Base-by-base conservation (phyloP, 805 yeast genomes). In the Candida sithepensis region DNA sequence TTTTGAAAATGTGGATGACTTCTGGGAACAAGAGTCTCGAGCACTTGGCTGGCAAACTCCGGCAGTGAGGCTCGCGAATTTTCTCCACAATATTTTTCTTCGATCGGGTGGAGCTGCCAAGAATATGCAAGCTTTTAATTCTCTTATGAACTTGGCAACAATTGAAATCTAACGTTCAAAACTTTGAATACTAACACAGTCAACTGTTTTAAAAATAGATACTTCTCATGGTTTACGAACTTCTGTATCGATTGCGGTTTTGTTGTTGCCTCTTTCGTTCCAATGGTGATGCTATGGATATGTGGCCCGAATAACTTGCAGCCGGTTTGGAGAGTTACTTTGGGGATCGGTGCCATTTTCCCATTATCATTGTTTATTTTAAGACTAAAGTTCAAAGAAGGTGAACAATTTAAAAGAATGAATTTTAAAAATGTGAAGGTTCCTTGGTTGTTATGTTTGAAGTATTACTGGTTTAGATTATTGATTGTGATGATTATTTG, bases 341-440 rank as follows among this genome's bases (percentile, higher is more conserved):
- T 91, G 36, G 97, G 96, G 34, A 67, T 92, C 32, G 97, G 97
- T 64, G 96, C 92, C 19, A 77, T 92, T 44, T 90, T 92, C 28
- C 97, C 97, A 44, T 58, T 85, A 48, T 72, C 87, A 1, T 75
- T 91, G 55, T 86, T 92, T 62, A 77, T 84, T 62, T 65, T 90
- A 68, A 84, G 98, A 70, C 60, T 86, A 59, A 83, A 78, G 64
- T 85, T 85, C 72, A 71, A 77, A 52, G 96, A 89, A 66, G 82
- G 87, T 52, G 82, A 81, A 36, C 77, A 82, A 42, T 92, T 84
- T 73, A 67, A 74, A 55, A 84, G 86, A 64, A 73, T 82, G 63
- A 79, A 82, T 65, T 82, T 91, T 72, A 84, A 84, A 57, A 73
- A 73, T 22, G 79, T 77, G 16, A 64, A 62, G 42, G 76, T 81